A percentile compares a stretch with the other conserved stretches of the same genome.
Evolutionary conservation across 371 early-diverging fungal species (phyloP).

Genomic region (Mortierella sp.): DNA sequence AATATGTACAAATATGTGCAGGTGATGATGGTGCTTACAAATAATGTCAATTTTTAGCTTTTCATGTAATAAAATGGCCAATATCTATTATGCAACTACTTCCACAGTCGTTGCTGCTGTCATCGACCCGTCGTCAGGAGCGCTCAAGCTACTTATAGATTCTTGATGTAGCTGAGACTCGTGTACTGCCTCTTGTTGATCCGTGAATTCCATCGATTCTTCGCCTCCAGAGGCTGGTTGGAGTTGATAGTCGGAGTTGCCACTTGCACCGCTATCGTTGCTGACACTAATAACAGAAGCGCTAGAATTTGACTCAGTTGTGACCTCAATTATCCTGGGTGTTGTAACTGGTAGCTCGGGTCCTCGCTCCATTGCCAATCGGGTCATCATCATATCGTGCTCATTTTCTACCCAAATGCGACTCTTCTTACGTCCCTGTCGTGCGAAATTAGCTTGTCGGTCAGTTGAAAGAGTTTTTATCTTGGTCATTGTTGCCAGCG

Average conservation of each 20-base stretch:
- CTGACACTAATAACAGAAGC: neutral
- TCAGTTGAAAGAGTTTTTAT: conserved; percentile 25
- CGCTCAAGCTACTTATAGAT: neutral
- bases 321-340: neutral
- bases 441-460: conserved; percentile 17
- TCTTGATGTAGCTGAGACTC: neutral
- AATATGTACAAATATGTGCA: neutral
- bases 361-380: conserved; percentile 46
- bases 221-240: neutral
- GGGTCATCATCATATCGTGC: conserved; percentile 57
- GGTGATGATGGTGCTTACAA: neutral
- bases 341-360: conserved; percentile 20
- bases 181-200: neutral
- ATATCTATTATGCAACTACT: conserved; percentile 5
- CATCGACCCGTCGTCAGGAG: neutral
- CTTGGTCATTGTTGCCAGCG: conserved; percentile 27
- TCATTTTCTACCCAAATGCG: conserved; percentile 53
- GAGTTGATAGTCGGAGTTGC: neutral
- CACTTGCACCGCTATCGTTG: neutral
- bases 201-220: neutral
- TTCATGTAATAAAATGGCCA: too few relatives aligned
- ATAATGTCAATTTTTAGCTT: neutral
- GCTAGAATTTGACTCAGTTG: neutral
- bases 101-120: neutral
- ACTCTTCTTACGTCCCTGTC: conserved; percentile 33